Conservation (phyloP, 352 stramenopile species). For the Thalassiosira exigua region DNA sequence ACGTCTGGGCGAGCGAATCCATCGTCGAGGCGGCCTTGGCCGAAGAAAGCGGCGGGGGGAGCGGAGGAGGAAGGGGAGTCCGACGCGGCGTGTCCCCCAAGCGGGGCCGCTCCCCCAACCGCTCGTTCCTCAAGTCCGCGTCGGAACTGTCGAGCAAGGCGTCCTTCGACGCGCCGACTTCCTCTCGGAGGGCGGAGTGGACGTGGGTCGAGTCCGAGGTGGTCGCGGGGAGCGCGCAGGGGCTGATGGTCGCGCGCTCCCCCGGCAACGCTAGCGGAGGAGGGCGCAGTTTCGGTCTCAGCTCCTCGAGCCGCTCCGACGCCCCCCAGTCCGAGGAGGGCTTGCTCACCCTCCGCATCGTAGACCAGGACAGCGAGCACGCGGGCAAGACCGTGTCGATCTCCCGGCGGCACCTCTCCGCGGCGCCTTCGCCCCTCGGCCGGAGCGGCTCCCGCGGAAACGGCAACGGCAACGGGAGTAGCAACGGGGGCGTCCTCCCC, state of each 20-base stretch:
- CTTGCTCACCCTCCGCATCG: slow-evolving; percentile 26
- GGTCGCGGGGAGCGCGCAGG: slow-evolving; percentile 23
- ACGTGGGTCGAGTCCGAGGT: slow-evolving; percentile 40
- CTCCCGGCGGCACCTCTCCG: slow-evolving; percentile 19
- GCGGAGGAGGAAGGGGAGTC: neutral
- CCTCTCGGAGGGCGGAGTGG: slow-evolving; percentile 23
- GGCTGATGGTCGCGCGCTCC: neutral
- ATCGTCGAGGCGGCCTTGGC: neutral
- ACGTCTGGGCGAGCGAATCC: neutral
- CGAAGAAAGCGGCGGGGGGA: neutral
- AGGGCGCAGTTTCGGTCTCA: no score
- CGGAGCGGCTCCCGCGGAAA: neutral
- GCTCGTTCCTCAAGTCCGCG: neutral
- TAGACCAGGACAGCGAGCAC: slow-evolving; percentile 29
- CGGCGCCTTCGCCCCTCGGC: neutral
- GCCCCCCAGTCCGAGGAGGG: neutral
- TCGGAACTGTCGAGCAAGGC: slow-evolving; percentile 15
- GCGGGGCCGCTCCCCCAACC: neutral
- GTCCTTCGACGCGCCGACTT: slow-evolving; percentile 19
- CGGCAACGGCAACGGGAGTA: no score
- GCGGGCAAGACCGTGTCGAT: slow-evolving; percentile 26
- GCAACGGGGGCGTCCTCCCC: slow-evolving; percentile 22
- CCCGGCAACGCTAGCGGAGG: no score
- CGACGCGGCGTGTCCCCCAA: neutral
- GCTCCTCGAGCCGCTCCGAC: neutral